These are phyloP conservation scores for Prunus kanzakura DNA, from an alignment of 306 rosid species.

Conservation along the genomic window DNA sequence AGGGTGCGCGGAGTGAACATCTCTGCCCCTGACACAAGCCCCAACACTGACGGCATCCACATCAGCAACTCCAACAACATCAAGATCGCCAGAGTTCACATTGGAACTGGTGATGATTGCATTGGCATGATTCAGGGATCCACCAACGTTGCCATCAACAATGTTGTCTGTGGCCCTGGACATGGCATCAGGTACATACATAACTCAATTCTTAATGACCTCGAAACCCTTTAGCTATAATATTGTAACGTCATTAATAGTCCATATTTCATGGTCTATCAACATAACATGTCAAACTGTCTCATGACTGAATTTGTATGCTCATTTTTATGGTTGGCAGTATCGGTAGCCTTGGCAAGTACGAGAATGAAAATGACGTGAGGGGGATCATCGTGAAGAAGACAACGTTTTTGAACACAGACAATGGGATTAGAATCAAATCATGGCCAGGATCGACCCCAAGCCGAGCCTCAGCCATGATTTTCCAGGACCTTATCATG, in stretches of 20 bases:
- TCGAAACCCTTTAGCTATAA: background rate
- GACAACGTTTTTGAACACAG: conserved; percentile 26
- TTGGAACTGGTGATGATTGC: conserved; percentile 53
- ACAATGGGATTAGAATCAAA: conserved; percentile 43
- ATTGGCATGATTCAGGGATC: conserved; percentile 36
- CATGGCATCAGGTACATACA: conserved; percentile 37
- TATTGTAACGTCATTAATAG: background rate
- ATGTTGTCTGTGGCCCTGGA: conserved; percentile 39
- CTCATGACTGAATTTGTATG: background rate
- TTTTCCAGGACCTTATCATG: conserved; percentile 33
- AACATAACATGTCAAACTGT: background rate
- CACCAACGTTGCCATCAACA: conserved; percentile 31
- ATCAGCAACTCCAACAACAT: conserved; percentile 42
- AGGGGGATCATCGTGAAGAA: conserved; percentile 32
- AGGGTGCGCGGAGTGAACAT: conserved; percentile 27
- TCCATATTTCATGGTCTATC: too few species aligned
- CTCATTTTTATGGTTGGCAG: conserved; percentile 8
- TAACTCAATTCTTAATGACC: background rate
- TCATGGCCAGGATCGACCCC: conserved; percentile 43
- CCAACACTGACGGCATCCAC: conserved; percentile 59
- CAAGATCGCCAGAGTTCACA: conserved; percentile 29
- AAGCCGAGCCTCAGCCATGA: conserved; percentile 33
- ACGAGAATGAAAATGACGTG: conserved; percentile 30
- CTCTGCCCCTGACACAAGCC: conserved; percentile 38
- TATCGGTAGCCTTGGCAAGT: conserved; percentile 43